phyloP scores from a whole-genome alignment of 306 rosid genomes.

The Cajanus cajan region DNA sequence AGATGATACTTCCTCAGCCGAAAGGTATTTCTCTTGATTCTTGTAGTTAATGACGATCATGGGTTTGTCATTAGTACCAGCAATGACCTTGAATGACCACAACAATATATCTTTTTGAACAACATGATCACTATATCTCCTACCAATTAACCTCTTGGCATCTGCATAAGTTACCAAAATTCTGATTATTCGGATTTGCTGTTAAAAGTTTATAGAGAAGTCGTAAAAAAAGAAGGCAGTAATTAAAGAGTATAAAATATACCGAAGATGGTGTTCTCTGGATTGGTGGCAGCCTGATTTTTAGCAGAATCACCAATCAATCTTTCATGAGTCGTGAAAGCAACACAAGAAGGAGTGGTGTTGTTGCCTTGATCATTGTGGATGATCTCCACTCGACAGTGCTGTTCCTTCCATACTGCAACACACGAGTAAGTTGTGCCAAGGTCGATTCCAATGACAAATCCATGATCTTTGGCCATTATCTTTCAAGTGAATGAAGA shows the following conservation, averaged over 20 bases:
- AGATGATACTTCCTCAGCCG: neutral
- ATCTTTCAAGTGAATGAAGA: neutral
- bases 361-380: slow-evolving; percentile 37
- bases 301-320: slow-evolving; percentile 17
- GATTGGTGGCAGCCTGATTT: slow-evolving; percentile 14
- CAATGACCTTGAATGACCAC: slow-evolving; percentile 53
- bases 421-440: slow-evolving; percentile 22
- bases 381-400: neutral
- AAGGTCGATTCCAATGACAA: slow-evolving; percentile 3
- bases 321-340: slow-evolving; percentile 37
- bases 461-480: neutral
- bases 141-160: slow-evolving; percentile 54
- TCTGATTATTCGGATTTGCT: neutral
- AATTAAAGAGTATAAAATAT: neutral
- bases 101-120: slow-evolving; percentile 28
- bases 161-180: slow-evolving; percentile 20
- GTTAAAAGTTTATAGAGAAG: neutral
- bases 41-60: slow-evolving; percentile 45
- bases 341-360: slow-evolving; percentile 56
- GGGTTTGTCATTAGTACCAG: slow-evolving; percentile 43
- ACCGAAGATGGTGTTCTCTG: slow-evolving; percentile 21
- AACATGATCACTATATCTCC: slow-evolving; percentile 32
- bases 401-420: slow-evolving; percentile 13
- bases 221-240: neutral
- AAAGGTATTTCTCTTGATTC: neutral